Base-by-base conservation (phyloP, 208 protist genomes). In the Tritrichomonas musculus region DNA sequence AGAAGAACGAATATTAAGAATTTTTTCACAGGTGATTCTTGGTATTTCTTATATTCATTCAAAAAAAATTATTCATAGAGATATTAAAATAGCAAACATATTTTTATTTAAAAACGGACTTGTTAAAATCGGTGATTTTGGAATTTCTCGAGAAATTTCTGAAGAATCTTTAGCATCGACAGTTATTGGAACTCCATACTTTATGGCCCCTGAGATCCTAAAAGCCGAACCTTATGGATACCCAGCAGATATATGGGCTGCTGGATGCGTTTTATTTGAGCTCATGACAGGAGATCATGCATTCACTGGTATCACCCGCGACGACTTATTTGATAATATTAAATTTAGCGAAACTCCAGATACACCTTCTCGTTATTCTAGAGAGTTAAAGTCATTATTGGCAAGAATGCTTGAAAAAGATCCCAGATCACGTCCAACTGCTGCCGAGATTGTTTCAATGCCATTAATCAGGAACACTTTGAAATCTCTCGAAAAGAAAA, bases 111-210 rank as follows among this genome's bases (percentile, higher is more conserved):
- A 60, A 60, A 60, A 60, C 17, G 53, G 53, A 22, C 53, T 60
- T 22, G 53, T 60, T 60, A 60, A 60, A 60, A 60, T 88, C 27
- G 77, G 77, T 36, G 77, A 88, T 57, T 88, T 88, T 88, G 77
- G 77, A 33, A 53, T 88, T 39, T 69, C 64, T 69, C 64, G 64
- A n/a, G 77, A 44, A 57, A 88, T 88, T n/a, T n/a, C 20, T 53
- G 47, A 49, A 57, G 25, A 27, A 20, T 41, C 41, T 57, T 47
- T 47, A 33, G 77, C 77, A 33, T 27, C 14, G 39, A 49, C 44
- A 88, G 57, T 50, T 33, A 49, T 88, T 39, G 77, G 77, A 33
- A 88, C 77, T 30, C 44, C 47, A 53, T 44, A 88, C 41, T 88
- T 53, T 39, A 88, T 88, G 2, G 41, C 77, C 0, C 77, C 77